Evolutionary conservation across 2,329 filamentous ascomycete species (phyloP), one percentile per base, ranked within the genome.

Genomic region (Fusarium cyanostomum): DNA sequence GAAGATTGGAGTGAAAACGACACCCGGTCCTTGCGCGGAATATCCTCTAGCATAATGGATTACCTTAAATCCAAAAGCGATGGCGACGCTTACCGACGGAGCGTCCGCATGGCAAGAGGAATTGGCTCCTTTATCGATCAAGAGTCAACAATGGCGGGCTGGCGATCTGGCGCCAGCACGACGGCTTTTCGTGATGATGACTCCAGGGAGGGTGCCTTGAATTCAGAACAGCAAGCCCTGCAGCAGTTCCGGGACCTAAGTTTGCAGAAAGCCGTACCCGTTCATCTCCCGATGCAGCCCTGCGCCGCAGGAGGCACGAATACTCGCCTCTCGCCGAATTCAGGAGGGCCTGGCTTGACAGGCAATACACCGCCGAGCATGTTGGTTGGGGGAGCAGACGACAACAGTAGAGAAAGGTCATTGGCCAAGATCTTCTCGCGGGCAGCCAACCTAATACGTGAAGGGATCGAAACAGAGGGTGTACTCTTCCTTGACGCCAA

Each of bases 361-460:
- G 56, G 21, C 21, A 33, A 33, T 34, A 49, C 55, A 5, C 54
- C 60, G 7, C 31, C 35, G 24, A 52, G 24, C 28, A 39, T 34
- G 21, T 38, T 46, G 16, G 12, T 43, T n/a, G 18, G 8, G 44
- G 43, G 43, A 9, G 26, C 56, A 1, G 56, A 67, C 27, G 31
- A 11, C 8, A 33, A 51, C 8, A 18, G 8, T 7, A 55, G 52
- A 9, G 48, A 56, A 21, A 53, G 43, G 39, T 46, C 46, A 1
- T 43, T 56, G 13, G 52, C 59, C 21, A 52, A 67, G 7, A 72
- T 81, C 2, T 80, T 82, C 41, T 76, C 76, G 1, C 78, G 77
- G 24, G 81, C 81, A 15, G 77, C 80, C 18, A 78, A 77, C 24
- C 68, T 82, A 5, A 73, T 83, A 15, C 68, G 78, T 3, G 74